phyloP scores from a whole-genome alignment of 164 flowering plant genomes.

The Santalum album region DNA sequence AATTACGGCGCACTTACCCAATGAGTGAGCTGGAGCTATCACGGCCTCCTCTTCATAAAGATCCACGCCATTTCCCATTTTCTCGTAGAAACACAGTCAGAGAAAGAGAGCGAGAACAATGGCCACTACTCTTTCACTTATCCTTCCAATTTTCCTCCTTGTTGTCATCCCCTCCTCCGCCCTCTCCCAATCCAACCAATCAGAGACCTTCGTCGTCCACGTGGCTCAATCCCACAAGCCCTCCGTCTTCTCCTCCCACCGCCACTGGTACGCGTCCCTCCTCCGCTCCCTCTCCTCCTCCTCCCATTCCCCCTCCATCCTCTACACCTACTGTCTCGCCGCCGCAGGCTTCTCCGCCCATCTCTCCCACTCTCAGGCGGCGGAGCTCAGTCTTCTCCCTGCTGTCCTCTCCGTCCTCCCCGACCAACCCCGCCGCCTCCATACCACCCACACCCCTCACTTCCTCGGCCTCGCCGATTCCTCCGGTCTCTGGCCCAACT shows the following conservation, averaged over 20 bases:
- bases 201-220: constrained; percentile 47
- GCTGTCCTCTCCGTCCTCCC: constrained; percentile 49
- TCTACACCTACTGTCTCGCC: constrained; percentile 56
- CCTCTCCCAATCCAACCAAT: constrained; percentile 7
- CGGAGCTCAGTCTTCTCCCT: constrained; percentile 28
- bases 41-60: too few relatives aligned
- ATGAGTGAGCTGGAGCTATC: too few relatives aligned
- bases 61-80: too few relatives aligned
- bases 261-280: constrained; percentile 56
- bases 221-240: constrained; percentile 53
- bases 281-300: constrained; percentile 39
- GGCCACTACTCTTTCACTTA: constrained; percentile 8
- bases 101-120: not conserved
- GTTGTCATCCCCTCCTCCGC: constrained; percentile 10
- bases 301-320: constrained; percentile 28
- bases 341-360: constrained; percentile 60
- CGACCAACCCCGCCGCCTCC: constrained; percentile 40
- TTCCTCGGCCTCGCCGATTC: constrained; percentile 52
- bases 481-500: constrained; percentile 62
- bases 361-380: constrained; percentile 49
- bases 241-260: constrained; percentile 39
- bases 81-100: not conserved
- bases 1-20: too few relatives aligned
- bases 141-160: constrained; percentile 9
- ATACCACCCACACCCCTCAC: constrained; percentile 69